Base-by-base conservation (phyloP, 192 early-diverging fungal genomes). In the Coemansia sp. region DNA sequence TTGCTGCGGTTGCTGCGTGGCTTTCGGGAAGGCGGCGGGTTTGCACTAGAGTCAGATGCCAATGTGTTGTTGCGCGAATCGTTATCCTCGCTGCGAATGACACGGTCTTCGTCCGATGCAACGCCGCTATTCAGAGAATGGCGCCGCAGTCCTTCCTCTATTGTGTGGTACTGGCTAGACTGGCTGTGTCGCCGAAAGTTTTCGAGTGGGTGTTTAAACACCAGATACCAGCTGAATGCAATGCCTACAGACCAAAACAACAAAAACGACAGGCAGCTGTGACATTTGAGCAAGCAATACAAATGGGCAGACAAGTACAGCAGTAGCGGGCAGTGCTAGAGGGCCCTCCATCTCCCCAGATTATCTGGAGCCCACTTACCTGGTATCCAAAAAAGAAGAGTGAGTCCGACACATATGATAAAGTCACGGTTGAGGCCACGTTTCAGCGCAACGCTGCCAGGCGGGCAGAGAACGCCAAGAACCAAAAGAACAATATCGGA, bases 331-430 rank as follows among this genome's bases (percentile, higher is more conserved):
- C n/a, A n/a, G n/a, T n/a, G n/a, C n/a, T n/a, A n/a, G n/a, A n/a
- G n/a, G n/a, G n/a, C n/a, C n/a, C n/a, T n/a, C 14, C 28, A 30
- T 27, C 4, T 9, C 41, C 20, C 11, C 44, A 37, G 10, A 36
- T 6, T 10, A 13, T 23, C 13, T 4, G 23, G 36, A 2, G 14
- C 34, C 52, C 40, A 57, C 69, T 65, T 72, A 72, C 88, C 90
- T 42, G 88, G 88, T 42, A 92, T 76, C 72, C 74, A 88, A 47
- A 88, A 87, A 45, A 90, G 72, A 37, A 83, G 65, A 2, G 91
- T 91, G 48, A 92, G 78, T 7, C 64, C 62, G 56, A 89, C 84
- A 67, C 89, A 90, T 57, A 91, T 85, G 30, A 83, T 78, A 62
- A 90, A 82, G 53, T 89, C 89, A 29, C 63, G 63, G 29, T 74